Evolutionary conservation across 805 yeast species (phyloP).

Genomic region (Metschnikowia aberdeeniae): DNA sequence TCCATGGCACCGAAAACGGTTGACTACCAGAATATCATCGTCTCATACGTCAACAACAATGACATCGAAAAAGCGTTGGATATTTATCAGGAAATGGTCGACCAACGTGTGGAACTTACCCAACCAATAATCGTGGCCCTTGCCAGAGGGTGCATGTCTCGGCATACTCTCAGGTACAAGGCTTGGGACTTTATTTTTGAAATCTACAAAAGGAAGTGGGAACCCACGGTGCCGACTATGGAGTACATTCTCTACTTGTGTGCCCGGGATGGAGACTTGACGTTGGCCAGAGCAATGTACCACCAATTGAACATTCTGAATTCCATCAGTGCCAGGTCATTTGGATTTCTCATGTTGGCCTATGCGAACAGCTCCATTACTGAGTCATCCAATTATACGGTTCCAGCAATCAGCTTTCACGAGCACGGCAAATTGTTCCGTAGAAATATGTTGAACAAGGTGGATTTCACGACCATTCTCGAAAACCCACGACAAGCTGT

Average conservation of each 20-base stretch:
- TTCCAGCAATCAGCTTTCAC: slow-evolving; percentile 31
- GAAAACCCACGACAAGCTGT: slow-evolving; percentile 28
- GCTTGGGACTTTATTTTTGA: slow-evolving; percentile 82
- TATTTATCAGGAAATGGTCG: slow-evolving; percentile 64
- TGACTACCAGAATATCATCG: slow-evolving; percentile 70
- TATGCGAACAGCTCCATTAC: slow-evolving; percentile 38
- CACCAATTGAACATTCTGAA: slow-evolving; percentile 38
- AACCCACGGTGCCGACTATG: slow-evolving; percentile 46
- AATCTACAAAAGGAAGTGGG: slow-evolving; percentile 45
- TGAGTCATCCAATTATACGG: slow-evolving; percentile 10
- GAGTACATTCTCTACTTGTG: slow-evolving; percentile 72
- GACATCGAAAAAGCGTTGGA: slow-evolving; percentile 74
- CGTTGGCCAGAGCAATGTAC: slow-evolving; percentile 66
- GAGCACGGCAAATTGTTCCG: slow-evolving; percentile 47
- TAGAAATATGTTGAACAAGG: slow-evolving; percentile 41
- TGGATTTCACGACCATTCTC: slow-evolving; percentile 26
- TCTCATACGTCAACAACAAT: slow-evolving; percentile 56
- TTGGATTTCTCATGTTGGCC: slow-evolving; percentile 46
- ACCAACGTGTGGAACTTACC: slow-evolving; percentile 22
- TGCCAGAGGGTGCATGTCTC: slow-evolving; percentile 64
- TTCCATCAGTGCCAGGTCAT: slow-evolving; percentile 35
- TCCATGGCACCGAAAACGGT: slow-evolving; percentile 61
- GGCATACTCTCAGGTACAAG: slow-evolving; percentile 41
- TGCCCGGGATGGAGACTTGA: slow-evolving; percentile 75
- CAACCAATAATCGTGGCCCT: slow-evolving; percentile 47